phyloP scores from a whole-genome alignment of 176 grass and related monocot species.

The Microstegium vimineum region DNA sequence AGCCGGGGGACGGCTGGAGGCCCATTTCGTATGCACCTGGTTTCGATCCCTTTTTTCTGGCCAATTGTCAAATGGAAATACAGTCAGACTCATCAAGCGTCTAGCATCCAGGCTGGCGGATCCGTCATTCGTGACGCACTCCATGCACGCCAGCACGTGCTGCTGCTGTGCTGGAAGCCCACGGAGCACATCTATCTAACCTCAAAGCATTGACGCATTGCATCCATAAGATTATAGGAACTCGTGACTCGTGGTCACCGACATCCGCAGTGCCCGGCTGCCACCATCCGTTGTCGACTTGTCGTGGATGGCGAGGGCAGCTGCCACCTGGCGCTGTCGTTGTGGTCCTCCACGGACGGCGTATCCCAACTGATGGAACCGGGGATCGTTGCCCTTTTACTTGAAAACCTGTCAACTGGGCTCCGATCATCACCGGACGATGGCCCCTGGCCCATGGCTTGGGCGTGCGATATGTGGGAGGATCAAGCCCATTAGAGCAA shows the following conservation, averaged over 20 bases:
- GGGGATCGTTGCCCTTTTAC: not conserved
- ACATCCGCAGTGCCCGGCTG: not conserved
- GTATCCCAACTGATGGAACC: not conserved
- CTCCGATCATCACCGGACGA: not conserved
- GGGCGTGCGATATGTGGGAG: not conserved
- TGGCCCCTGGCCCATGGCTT: not conserved
- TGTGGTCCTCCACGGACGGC: not conserved
- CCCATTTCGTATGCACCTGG: not conserved
- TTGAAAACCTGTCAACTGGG: not conserved
- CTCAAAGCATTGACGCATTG: not conserved
- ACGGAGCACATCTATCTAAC: not conserved
- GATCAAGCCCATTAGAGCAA: no score
- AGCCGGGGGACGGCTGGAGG: not conserved
- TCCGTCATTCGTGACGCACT: not conserved
- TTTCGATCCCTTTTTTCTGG: not conserved
- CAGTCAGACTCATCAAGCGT: not conserved
- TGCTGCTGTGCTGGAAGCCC: not conserved
- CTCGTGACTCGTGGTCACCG: not conserved
- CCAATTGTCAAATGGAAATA: not conserved
- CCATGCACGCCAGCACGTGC: not conserved
- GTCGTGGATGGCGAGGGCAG: not conserved
- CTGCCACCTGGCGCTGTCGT: not conserved
- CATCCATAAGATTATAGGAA: not conserved
- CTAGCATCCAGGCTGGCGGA: not conserved
- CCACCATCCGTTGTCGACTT: not conserved